A percentile compares a stretch with the other conserved stretches of the same genome.
phyloP scores from a whole-genome alignment of 2,329 filamentous ascomycete species.

The Macrophomina pseudophaseolina region DNA sequence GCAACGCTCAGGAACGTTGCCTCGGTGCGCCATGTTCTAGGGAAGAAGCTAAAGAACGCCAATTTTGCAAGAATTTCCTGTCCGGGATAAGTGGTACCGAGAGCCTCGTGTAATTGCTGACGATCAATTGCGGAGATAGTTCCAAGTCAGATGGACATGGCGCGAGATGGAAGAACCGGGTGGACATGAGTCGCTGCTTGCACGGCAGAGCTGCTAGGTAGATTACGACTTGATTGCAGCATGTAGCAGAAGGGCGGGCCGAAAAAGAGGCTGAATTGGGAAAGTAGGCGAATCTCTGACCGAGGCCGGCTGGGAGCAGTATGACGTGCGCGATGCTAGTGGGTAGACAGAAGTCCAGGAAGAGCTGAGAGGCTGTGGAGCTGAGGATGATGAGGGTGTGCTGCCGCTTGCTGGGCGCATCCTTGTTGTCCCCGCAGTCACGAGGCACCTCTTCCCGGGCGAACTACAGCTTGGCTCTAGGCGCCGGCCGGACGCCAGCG shows the following conservation, averaged over 20 bases:
- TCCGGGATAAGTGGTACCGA: neutral
- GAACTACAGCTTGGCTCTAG: neutral
- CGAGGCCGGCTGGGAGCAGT: neutral
- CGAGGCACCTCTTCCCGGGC: neutral
- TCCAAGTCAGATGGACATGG: neutral
- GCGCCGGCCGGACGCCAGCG: neutral
- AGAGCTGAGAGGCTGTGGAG: neutral
- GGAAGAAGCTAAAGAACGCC: neutral
- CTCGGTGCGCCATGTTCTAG: slow-evolving; percentile 7
- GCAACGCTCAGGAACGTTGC: neutral
- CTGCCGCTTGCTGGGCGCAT: neutral
- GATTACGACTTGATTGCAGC: slow-evolving; percentile 1
- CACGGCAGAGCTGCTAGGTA: neutral
- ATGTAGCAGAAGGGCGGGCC: neutral
- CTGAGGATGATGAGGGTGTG: neutral
- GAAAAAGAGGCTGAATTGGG: neutral
- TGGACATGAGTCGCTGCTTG: neutral
- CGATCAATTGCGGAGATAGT: neutral
- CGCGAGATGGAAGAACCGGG: neutral
- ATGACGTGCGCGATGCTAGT: slow-evolving; percentile 7
- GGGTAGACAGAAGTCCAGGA: neutral
- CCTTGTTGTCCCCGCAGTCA: slow-evolving; percentile 11
- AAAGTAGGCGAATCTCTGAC: neutral
- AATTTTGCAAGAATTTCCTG: neutral
- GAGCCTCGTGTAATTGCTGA: neutral